A percentile compares a stretch with the other conserved stretches of the same genome.
These are phyloP conservation scores for Lyophyllum shimeji DNA, from an alignment of 768 basidiomycete genomes.

Conservation along the genomic window DNA sequence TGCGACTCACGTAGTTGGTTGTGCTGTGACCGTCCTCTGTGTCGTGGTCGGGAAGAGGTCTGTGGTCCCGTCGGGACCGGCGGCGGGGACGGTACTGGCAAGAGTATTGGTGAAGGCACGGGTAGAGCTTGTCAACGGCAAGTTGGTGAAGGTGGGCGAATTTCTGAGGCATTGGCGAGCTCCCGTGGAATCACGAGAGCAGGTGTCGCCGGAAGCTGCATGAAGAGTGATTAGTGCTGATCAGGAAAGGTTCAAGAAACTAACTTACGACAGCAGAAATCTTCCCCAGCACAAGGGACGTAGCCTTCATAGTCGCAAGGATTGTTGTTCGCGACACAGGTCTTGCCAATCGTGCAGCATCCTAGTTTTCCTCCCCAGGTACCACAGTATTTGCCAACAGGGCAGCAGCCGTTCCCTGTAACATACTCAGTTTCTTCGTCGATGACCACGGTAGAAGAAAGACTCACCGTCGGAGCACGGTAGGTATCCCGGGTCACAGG, in stretches of 20 bases:
- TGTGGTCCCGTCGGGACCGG: not conserved
- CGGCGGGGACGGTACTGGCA: not conserved
- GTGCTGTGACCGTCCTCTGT: not conserved
- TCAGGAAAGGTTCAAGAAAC: not conserved
- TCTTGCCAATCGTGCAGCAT: constrained; percentile 20
- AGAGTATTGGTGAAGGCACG: not conserved
- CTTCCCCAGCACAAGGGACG: constrained; percentile 15
- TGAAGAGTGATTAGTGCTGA: not conserved
- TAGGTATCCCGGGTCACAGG: constrained; percentile 9
- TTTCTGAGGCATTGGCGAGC: constrained; percentile 2
- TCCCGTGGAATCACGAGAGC: constrained; percentile 1
- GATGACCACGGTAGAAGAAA: not conserved
- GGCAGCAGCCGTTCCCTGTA: constrained; percentile 18
- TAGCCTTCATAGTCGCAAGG: constrained; percentile 15
- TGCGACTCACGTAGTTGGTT: not conserved
- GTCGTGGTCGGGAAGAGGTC: not conserved
- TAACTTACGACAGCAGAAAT: constrained; percentile 24
- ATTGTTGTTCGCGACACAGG: constrained; percentile 15
- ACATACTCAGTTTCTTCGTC: not conserved
- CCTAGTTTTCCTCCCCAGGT: constrained; percentile 20
- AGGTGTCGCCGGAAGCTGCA: constrained; percentile 17
- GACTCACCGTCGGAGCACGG: constrained; percentile 13
- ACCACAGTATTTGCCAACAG: constrained; percentile 22
- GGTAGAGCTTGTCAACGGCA: not conserved
- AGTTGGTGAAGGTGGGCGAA: not conserved